Conservation (phyloP, 345 rosid genomes). For the Toxicodendron radicans region DNA sequence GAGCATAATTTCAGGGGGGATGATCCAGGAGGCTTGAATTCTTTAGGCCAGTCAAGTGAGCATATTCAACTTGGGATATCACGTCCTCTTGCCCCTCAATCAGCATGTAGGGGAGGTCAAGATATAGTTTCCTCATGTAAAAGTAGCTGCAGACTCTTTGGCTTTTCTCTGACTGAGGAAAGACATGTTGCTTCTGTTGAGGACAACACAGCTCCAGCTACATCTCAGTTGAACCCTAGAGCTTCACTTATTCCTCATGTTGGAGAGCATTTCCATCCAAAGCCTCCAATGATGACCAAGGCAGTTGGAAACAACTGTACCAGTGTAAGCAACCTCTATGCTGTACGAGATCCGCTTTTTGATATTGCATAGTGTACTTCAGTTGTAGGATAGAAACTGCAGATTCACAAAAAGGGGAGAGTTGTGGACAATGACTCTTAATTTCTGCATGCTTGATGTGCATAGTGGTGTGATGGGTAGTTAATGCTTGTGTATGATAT, state of each 20-base stretch:
- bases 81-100: slow-evolving; percentile 26
- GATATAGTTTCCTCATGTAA: slow-evolving; percentile 53
- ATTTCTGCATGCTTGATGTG: neutral
- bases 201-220: slow-evolving; percentile 24
- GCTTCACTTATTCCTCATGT: slow-evolving; percentile 42
- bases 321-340: slow-evolving; percentile 58
- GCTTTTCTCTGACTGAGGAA: slow-evolving; percentile 81
- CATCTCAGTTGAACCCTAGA: slow-evolving; percentile 33
- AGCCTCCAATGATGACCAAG: slow-evolving; percentile 36
- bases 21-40: slow-evolving; percentile 18
- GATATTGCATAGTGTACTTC: slow-evolving; percentile 37
- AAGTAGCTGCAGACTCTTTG: slow-evolving; percentile 91
- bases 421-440: neutral
- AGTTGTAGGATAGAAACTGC: neutral
- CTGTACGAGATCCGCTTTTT: slow-evolving; percentile 43
- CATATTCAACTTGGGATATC: slow-evolving; percentile 29
- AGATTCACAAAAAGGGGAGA: neutral
- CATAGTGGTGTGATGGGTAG: neutral
- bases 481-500: neutral
- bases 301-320: slow-evolving; percentile 54
- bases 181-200: slow-evolving; percentile 33
- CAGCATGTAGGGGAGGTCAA: slow-evolving; percentile 32
- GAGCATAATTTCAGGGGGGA: slow-evolving; percentile 12
- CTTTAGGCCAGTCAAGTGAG: slow-evolving; percentile 26
- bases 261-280: slow-evolving; percentile 50